Base-by-base conservation (phyloP, 1,139 yeast genomes). In the Yamadazyma conglobata region DNA sequence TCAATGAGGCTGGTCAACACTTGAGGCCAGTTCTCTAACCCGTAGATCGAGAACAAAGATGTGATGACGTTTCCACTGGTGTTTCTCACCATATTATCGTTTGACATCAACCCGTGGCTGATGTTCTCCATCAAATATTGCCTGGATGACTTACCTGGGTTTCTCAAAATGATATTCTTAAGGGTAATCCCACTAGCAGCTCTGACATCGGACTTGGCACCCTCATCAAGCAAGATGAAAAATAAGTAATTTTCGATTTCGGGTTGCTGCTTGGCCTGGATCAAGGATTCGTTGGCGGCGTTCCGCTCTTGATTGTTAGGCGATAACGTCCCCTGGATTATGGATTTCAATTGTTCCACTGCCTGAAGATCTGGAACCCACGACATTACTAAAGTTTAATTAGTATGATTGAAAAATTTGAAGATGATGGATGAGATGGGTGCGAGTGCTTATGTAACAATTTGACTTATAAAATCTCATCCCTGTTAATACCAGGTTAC, bases 1-100 rank as follows among this genome's bases (percentile, higher is more conserved):
- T 73, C 73, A 46, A 88, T 56, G 32, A 91, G 66, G 42, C 76
- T 79, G 1, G 84, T 79, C 19, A 91, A 60, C 15, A 82, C 70
- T 25, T 73, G 75, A 2, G 94, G 88, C 95, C 95, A 87, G 18
- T 70, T 67, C 19, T 63, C 57, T 25, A 85, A 66, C 1, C 95
- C 94, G 28, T 77, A 74, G n/a, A 76, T 65, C 6, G 83, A 69
- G 45, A 89, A 83, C 24, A 91, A 60, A 0, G 95, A 73, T 2
- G 97, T 85, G 31, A 91, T 79, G 32, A 88, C 95, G 50, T 81
- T 89, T 26, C 97, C 96, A 10, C 96, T 80, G 39, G 89, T 86
- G 50, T 85, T 87, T 40, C 95, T 72, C 15, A 89, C 85, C 48
- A 85, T 61, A 12, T 64, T 54, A 39, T 77, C 77, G 1, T 60